Base-by-base conservation (phyloP, 1,284 basidiomycete species). In the Irpex sp. region DNA sequence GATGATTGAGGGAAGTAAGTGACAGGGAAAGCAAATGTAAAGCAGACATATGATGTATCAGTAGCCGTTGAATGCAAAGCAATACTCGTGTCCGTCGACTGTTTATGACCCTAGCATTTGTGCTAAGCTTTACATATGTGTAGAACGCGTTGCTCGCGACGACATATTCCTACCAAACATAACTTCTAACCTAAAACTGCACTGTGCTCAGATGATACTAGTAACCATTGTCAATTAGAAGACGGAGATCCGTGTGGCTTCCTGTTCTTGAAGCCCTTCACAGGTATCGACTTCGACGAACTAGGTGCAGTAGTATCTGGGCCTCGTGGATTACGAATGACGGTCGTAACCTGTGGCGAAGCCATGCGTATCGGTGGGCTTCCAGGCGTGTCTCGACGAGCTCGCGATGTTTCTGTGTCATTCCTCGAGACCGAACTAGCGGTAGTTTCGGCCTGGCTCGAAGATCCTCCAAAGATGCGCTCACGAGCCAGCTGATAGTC, bases 401-500 rank as follows among this genome's bases (percentile, higher is more conserved):
- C 5, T 49, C 15, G 36, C 36, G 52, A 36, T 59, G 34, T 19
- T 31, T 34, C 8, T 55, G 51, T n/a, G 9, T 36, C 26, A 15
- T 56, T 13, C 9, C 34, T 36, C 21, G 7, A 2, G 31, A 34
- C 54, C 34, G 34, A 9, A 13, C 49, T 51, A 51, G 49, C 54
- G 6, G 15, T 15, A 44, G 40, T 44, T 44, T 47, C 15, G 19
- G 26, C 55, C 31, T 15, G 34, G 37, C 52, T n/a, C 7, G 37
- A n/a, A 37, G 56, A 37, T n/a, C 54, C 62, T 4, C 65, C 71
- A 63, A 79, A 79, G 7, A 79, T 79, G 11, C 78, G 75, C 49
- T 78, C 72, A 21, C 78, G 72, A 2, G 78, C 77, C 5, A 76
- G 76, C 38, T 77, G 73, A 63, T 79, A 79, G 48, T 76, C 71